Evolutionary conservation across 1,284 basidiomycete species (phyloP).

Genomic region (Puccinia hordei): DNA sequence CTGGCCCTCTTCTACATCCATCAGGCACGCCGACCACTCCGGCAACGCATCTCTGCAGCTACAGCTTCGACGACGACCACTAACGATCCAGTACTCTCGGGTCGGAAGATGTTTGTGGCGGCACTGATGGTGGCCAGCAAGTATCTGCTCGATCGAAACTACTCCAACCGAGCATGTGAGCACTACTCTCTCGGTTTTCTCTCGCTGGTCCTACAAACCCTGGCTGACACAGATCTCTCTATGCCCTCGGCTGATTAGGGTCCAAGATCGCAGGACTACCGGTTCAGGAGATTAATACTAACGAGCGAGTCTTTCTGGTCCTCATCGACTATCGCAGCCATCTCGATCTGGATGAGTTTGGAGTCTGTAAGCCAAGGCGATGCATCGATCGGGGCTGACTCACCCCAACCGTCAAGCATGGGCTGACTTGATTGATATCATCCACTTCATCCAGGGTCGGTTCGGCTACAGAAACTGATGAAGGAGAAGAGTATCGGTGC

Average conservation of each 20-base stretch:
- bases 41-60: constrained; percentile 35
- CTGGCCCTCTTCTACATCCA: constrained; percentile 58
- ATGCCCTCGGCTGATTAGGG: constrained; percentile 64
- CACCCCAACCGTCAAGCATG: neutral
- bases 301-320: constrained; percentile 61
- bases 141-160: constrained; percentile 87
- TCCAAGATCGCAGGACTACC: constrained; percentile 66
- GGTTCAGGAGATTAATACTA: constrained; percentile 60
- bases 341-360: constrained; percentile 57
- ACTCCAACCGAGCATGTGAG: constrained; percentile 67
- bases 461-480: constrained; percentile 44
- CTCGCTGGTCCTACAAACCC: too few relatives aligned
- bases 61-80: neutral
- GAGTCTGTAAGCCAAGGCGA: constrained; percentile 52
- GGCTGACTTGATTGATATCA: neutral
- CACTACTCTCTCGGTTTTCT: neutral
- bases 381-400: neutral
- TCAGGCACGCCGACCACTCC: constrained; percentile 54
- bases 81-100: constrained; percentile 71
- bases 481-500: constrained; percentile 8
- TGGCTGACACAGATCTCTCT: neutral
- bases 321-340: constrained; percentile 61
- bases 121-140: constrained; percentile 85
- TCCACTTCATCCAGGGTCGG: constrained; percentile 19
- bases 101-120: constrained; percentile 81